Evolutionary conservation across 306 rosid genomes (phyloP), one percentile per base, ranked within the genome.

Genomic region (Astragalus glycyphyllos): DNA sequence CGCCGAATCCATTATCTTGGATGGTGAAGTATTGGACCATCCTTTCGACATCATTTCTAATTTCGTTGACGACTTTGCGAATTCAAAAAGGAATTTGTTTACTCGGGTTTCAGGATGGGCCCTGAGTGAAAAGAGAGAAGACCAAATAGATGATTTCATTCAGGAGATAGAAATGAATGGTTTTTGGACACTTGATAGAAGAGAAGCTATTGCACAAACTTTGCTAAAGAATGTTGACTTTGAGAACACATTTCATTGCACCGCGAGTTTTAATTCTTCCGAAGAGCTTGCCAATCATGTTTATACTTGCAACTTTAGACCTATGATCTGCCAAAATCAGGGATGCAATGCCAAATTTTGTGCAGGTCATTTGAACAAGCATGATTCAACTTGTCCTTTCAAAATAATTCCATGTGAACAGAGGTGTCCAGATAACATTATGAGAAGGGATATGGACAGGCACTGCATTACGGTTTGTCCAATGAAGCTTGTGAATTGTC

Each of bases 381-480:
- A 92, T 74, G 98, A 86, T 46, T 85, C 86, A n/a, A 13, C 26
- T 61, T 92, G 98, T 70, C 90, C 96, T 35, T 88, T 88, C 69
- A 92, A 90, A 84, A 84, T 90, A 60, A 86, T 92, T 79, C 58
- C 69, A 2, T 92, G 98, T 64, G 98, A 92, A 50, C 98, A 92
- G 62, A 85, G 73, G 73, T 92, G 98, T 81, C 72, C 86, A 0
- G 82, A 48, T 4, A 63, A 2, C 46, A 74, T 92, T 37, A 86
- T 82, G 96, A 86, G 98, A 76, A 89, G 97, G 1, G 90, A 86
- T 15, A 92, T 92, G 98, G 98, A 92, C 73, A 80, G 92, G 31
- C 98, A 92, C 71, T 92, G 98, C 64, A 81, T 92, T 58, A 90
- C 98, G 4, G 79, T 77, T 11, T 92, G 98, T 83, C 81, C 92